These are phyloP conservation scores for Spergularia azorica DNA, from an alignment of 179 eudicot species.

Conservation along the genomic window DNA sequence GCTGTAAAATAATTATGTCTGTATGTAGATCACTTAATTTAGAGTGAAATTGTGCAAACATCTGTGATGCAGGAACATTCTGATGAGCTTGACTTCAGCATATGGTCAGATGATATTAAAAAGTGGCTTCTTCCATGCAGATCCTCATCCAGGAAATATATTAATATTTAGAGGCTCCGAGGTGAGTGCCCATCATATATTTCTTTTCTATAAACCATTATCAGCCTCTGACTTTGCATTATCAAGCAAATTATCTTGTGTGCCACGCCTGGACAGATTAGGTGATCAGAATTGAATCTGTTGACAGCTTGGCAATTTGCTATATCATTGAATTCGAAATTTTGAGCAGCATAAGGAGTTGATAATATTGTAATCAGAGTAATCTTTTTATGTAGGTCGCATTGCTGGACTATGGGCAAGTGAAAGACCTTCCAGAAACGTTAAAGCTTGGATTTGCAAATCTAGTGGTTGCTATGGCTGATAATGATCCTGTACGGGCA, in stretches of 20 bases:
- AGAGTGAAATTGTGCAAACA: neutral
- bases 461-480: constrained; percentile 93
- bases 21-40: neutral
- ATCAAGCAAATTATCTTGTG: neutral
- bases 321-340: neutral
- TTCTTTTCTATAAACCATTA: neutral
- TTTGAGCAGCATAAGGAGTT: neutral
- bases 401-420: constrained; percentile 97
- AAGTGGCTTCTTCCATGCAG: constrained; percentile 99
- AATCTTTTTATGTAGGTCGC: constrained; percentile 64
- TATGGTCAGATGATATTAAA: constrained; percentile 96
- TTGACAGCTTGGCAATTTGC: neutral
- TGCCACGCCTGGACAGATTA: neutral
- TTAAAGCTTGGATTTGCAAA: constrained; percentile 93
- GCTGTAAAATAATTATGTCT: neutral
- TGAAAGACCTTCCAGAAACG: constrained; percentile 87
- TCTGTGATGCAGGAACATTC: constrained; percentile 59
- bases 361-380: too few species aligned
- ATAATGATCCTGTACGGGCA: constrained; percentile 70
- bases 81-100: constrained; percentile 69
- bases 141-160: constrained; percentile 99
- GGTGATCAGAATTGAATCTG: neutral
- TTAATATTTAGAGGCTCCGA: constrained; percentile 85
- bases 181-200: constrained; percentile 53
- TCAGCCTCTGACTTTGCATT: neutral